Percentiles rank a stretch among this genome's conserved stretches.
Evolutionary conservation across 208 protist species (phyloP).

Genomic region (Dictyostelium gargantuum): DNA sequence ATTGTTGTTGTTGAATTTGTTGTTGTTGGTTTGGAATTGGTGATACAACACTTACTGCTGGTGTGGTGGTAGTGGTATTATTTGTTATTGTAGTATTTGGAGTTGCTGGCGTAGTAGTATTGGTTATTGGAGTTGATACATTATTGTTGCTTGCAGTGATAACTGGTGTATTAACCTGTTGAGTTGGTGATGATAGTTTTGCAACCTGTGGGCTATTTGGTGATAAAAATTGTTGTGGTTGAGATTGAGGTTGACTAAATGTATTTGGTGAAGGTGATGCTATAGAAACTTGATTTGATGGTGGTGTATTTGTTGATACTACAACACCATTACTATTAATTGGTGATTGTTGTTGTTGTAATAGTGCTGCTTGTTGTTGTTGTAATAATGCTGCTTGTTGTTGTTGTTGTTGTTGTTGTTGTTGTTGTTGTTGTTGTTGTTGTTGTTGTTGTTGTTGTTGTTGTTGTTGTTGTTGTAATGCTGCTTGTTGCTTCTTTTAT

Average conservation of each 20-base stretch:
- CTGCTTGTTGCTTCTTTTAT: neutral
- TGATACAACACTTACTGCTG: neutral
- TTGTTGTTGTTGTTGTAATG: neutral
- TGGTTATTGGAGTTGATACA: neutral
- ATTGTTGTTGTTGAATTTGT: neutral
- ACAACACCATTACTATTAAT: neutral
- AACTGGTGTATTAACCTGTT: no score
- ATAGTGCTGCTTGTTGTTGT: neutral
- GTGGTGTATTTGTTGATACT: neutral
- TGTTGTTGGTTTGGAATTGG: neutral
- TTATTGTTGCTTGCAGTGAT: no score
- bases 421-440: neutral
- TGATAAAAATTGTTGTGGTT: neutral
- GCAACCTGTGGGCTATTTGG: neutral
- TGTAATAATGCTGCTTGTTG: neutral
- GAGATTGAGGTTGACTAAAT: no score
- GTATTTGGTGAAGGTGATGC: neutral
- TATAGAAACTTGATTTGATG: neutral
- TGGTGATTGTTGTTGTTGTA: neutral
- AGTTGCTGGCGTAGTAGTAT: neutral
- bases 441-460: neutral
- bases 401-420: slow-evolving; percentile 13
- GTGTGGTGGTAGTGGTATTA: neutral
- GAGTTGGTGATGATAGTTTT: neutral
- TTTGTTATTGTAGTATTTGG: neutral